Evolutionary conservation across 2,329 filamentous ascomycete genomes (phyloP).

Genomic region (Stachybotrys chartarum): DNA sequence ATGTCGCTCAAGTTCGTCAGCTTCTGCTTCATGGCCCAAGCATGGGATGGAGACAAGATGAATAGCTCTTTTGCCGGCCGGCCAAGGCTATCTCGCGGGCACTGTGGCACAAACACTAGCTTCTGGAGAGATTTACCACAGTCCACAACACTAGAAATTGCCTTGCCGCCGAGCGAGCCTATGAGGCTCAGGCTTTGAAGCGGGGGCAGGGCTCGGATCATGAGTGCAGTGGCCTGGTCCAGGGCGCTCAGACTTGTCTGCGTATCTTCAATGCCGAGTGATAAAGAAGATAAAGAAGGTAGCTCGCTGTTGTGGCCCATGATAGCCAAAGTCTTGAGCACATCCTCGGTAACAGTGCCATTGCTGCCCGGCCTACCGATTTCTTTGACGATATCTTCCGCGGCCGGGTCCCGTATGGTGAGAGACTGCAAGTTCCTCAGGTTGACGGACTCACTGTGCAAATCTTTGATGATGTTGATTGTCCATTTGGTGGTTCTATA

Average conservation of each 20-base stretch:
- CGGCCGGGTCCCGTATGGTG: background rate
- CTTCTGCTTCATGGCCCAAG: background rate
- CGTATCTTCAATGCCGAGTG: background rate
- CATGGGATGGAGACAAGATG: background rate
- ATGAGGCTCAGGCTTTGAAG: background rate
- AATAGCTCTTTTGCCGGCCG: background rate
- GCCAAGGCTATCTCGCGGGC: too few species aligned
- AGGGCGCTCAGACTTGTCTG: background rate
- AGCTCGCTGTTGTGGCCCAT: background rate
- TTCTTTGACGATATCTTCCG: too few species aligned
- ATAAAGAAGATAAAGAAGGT: background rate
- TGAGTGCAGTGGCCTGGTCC: background rate
- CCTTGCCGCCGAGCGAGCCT: background rate
- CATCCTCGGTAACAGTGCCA: background rate
- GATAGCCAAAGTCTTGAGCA: background rate
- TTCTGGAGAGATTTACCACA: background rate
- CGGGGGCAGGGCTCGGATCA: background rate
- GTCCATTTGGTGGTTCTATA: background rate
- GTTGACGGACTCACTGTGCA: background rate
- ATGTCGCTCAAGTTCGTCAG: background rate
- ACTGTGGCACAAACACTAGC: background rate
- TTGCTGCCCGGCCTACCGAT: too few species aligned
- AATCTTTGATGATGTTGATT: background rate
- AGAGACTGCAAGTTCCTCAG: background rate
- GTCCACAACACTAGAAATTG: background rate